phyloP scores from a whole-genome alignment of 164 flowering plant species.

The Vitis riparia region DNA sequence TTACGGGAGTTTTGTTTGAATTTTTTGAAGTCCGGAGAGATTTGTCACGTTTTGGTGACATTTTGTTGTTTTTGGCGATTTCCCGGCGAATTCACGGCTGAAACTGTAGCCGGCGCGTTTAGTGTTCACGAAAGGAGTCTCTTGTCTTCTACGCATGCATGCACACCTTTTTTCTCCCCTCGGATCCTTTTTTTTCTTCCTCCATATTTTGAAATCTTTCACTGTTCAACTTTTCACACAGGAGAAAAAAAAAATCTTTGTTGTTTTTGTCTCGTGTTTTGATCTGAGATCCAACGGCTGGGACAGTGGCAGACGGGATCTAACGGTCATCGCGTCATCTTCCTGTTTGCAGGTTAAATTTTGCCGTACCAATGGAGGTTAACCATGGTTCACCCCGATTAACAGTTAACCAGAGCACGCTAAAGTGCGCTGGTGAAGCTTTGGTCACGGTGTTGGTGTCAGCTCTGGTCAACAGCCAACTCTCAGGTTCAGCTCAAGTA shows the following conservation, averaged over 20 bases:
- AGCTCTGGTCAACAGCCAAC: constrained; percentile 24
- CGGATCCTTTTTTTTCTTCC: not conserved
- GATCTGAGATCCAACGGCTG: constrained; percentile 23
- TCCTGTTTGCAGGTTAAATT: constrained; percentile 9
- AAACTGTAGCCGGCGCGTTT: constrained; percentile 3
- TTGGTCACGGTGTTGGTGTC: constrained; percentile 22
- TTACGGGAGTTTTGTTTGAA: not conserved
- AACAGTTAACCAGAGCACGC: constrained; percentile 10
- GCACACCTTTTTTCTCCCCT: too few relatives aligned
- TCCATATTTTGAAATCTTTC: not conserved
- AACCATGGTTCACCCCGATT: constrained; percentile 19
- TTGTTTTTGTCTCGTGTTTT: not conserved
- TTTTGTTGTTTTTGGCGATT: not conserved
- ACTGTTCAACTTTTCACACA: not conserved
- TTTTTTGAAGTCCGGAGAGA: not conserved
- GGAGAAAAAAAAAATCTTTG: not conserved
- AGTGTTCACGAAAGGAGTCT: not conserved
- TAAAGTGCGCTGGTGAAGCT: constrained; percentile 34
- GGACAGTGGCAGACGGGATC: constrained; percentile 13
- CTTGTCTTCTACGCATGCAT: constrained; percentile 11
- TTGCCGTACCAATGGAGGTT: constrained; percentile 31
- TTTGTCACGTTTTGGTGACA: not conserved
- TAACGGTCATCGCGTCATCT: constrained; percentile 20
- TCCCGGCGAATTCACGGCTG: constrained; percentile 1
- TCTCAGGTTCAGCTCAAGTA: constrained; percentile 21